Base-by-base conservation (phyloP, 208 protist species). In the Trypanosoma boissoni region DNA sequence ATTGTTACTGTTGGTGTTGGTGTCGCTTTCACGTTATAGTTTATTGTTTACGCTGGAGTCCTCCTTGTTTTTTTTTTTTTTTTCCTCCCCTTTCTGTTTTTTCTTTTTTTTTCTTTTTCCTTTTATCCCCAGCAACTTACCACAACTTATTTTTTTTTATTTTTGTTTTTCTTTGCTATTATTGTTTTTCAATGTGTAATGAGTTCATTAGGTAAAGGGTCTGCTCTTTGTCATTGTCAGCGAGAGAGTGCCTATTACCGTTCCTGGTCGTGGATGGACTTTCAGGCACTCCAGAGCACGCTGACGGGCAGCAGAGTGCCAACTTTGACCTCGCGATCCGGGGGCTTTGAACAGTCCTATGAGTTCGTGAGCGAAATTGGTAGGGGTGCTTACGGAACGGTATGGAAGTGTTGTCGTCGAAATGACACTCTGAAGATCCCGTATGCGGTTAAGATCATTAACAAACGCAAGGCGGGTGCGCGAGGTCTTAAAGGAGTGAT, bases 371-470 rank as follows among this genome's bases (percentile, higher is more conserved):
- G 91, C 5, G 65, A 91, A 36, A 66, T 96, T 42, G 90, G 90
- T n/a, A 80, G 73, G 28, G 90, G 90, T 8, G 80, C 83, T 2
- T 96, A 93, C 56, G 86, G 87, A 20, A 77, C 80, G 7, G 90
- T 96, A 3, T 89, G 83, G 78, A 84, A 74, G 27, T 84, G 80
- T 23, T 72, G 54, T 9, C 77, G 70, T 8, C 63, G 72, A 4
- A 56, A 77, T 42, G 74, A 80, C 21, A 21, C 52, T 8, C 58
- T 66, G 23, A 74, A 74, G 26, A 21, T 68, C 2, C 39, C 58
- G 2, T 93, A 78, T 59, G 87, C 85, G 10, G 71, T 94, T 27
- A 96, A 96, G 65, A 76, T 83, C 28, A 91, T 96, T 31, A 81
- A 90, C 67, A 94, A 92, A 53, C 68, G 67, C 3, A 48, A 64